Base-by-base conservation (phyloP, 495 filamentous ascomycete genomes). In the Friedmanniomyces endolithicus region DNA sequence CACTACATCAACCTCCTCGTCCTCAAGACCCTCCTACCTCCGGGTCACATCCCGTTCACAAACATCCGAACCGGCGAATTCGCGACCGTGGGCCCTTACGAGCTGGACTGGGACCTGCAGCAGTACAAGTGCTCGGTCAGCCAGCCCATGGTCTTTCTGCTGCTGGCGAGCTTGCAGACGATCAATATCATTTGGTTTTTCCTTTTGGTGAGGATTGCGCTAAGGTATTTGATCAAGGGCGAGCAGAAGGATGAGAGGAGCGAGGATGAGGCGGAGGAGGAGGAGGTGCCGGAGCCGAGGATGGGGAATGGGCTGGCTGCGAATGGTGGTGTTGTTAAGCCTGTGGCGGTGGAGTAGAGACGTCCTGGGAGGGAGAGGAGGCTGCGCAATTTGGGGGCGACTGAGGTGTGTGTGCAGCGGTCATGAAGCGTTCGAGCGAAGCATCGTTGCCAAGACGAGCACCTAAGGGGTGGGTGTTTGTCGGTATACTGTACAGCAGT, bases 1-100 rank as follows among this genome's bases (percentile, higher is more conserved):
- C 92, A 98, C 69, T 86, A 82, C 67, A 71, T 95, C 66, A 97
- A 97, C 70, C 73, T 98, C 47, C 78, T 79, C 65, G 94, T 98
- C 67, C 75, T 98, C 51, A 85, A 75, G 72, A 85, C 85, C 39
- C 80, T 88, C 23, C 76, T 95, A 55, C 61, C 61, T 8, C 47
- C 39, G 40, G 22, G 12, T 22, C 19, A 43, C n/a, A 52, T 58
- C 40, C 37, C 20, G 45, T 41, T 57, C 41, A 27, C 47, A 24
- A 3, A 19, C 29, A 24, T 51, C 19, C 40, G 19, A 9, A 39
- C 50, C 70, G 94, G 85, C 59, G 81, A 94, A 65, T 96, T 95
- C 75, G 74, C 80, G 59, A 90, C 85, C 50, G 78, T 98, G 37
- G 92, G 94, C 8, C 87, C 88, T 6, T 98, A 53, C 53, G 62